Conservation (phyloP, 768 basidiomycete species). For the Xerocomus potaroensis region DNA sequence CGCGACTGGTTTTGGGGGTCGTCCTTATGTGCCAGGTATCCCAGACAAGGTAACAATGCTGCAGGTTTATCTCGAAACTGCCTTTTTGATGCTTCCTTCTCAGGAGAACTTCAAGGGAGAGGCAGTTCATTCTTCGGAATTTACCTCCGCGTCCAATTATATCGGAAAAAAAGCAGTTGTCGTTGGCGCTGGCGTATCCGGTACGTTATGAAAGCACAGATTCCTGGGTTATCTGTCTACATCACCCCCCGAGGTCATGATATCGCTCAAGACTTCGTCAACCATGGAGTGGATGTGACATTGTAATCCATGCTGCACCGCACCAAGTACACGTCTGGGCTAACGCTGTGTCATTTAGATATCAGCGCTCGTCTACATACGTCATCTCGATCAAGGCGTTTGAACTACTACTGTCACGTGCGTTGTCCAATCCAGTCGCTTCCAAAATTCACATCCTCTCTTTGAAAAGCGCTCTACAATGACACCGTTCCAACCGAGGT, state of each 20-base stretch:
- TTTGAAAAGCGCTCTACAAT: constrained; percentile 14
- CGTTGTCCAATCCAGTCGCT: neutral
- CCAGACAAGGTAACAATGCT: too few relatives aligned
- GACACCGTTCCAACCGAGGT: constrained; percentile 20
- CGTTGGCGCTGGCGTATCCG: constrained; percentile 66
- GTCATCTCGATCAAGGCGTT: constrained; percentile 14
- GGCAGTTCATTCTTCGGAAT: constrained; percentile 48
- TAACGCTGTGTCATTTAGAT: constrained; percentile 11
- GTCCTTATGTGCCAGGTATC: constrained; percentile 41
- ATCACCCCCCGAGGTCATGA: constrained; percentile 30
- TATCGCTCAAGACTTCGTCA: constrained; percentile 34
- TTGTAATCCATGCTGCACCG: constrained; percentile 15
- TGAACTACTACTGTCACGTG: constrained; percentile 10
- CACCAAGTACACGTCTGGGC: neutral
- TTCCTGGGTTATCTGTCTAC: neutral
- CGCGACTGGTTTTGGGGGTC: constrained; percentile 49
- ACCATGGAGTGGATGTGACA: constrained; percentile 30
- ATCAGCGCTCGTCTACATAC: constrained; percentile 24
- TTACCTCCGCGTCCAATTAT: constrained; percentile 45
- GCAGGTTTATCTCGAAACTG: neutral
- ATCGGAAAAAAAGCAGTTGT: constrained; percentile 62
- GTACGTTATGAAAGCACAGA: constrained; percentile 26
- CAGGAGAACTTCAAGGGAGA: constrained; percentile 53
- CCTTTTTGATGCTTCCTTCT: neutral
- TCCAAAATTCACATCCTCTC: neutral